A percentile compares a stretch with the other conserved stretches of the same genome.
Conservation (phyloP, 1,284 basidiomycete species). For the Schizophyllum amplum region DNA sequence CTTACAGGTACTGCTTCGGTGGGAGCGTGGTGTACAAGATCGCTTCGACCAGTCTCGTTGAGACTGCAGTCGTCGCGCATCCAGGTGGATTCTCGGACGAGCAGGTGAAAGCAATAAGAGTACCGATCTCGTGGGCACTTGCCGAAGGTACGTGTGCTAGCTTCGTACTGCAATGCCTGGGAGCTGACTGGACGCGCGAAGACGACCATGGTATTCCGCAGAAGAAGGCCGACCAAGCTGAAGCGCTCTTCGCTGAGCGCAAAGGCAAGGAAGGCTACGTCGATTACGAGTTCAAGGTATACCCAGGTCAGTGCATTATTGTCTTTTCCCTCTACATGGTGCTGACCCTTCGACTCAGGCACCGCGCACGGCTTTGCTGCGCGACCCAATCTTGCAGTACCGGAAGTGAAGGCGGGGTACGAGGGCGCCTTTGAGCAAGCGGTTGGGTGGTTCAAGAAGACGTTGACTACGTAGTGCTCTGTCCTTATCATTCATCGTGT, state of each 20-base stretch:
- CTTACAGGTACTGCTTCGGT: not conserved
- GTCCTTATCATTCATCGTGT: no score
- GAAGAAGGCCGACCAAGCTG: conserved; percentile 29
- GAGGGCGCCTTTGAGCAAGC: conserved; percentile 25
- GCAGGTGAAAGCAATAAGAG: conserved; percentile 12
- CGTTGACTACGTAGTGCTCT: not conserved
- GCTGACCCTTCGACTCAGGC: not conserved
- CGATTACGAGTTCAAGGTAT: conserved; percentile 47
- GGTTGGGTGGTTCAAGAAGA: conserved; percentile 11
- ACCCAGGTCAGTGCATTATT: conserved; percentile 47
- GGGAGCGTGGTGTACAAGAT: conserved; percentile 24
- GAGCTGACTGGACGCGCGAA: conserved; percentile 15
- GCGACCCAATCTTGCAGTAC: conserved; percentile 31
- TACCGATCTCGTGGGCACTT: conserved; percentile 47
- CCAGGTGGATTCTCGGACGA: not conserved
- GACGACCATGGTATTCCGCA: conserved; percentile 43
- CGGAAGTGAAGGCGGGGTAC: conserved; percentile 31
- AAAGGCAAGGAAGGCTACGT: conserved; percentile 35
- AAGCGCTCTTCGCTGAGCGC: conserved; percentile 34
- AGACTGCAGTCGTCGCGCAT: conserved; percentile 14
- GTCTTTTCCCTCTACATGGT: not conserved
- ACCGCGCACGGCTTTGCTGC: conserved; percentile 39
- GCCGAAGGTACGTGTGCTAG: conserved; percentile 43
- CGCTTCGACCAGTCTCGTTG: conserved; percentile 35
- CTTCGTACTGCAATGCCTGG: not conserved